Base-by-base conservation (phyloP, 495 filamentous ascomycete genomes). In the Apodospora peruviana region DNA sequence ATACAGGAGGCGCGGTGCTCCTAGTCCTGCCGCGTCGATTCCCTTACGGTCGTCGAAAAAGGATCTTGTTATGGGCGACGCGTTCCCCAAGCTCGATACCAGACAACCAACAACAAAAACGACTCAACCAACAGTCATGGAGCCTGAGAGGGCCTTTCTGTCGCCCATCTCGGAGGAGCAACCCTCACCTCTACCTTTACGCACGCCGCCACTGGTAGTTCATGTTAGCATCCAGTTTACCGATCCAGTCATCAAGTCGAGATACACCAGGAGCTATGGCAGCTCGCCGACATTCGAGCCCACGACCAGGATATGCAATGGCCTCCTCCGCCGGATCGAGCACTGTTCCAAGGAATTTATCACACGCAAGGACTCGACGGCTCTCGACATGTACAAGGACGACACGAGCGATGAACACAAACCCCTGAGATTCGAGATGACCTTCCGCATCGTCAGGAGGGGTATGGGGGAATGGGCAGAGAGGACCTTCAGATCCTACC, bases 281-380 rank as follows among this genome's bases (percentile, higher is more conserved):
- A 59, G 65, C 47, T 74, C 72, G 1, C 56, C 65, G 1, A 53
- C 43, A 2, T 67, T 76, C 24, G 51, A 61, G 23, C 64, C 70
- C 40, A 70, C 55, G 44, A 63, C 66, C 47, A 57, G 57, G 45
- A 56, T 73, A 39, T 70, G 66, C 40, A 61, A 68, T 19, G 71
- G 69, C 3, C 56, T 76, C 7, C 49, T 74, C 18, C 66, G 70
- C 29, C 70, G 72, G 36, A 67, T 74, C 29, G 69, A 74, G 53
- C 71, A 71, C 48, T 74, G 70, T 52, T 69, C 62, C 35, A 46
- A 72, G 45, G 72, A 76, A 52, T 59, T 76, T 34, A 60, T 76
- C 50, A 74, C 71, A 10, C 63, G 72, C 40, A 71, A 66, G 45
- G 72, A 76, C 57, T 70, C 70, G 5, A 60, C 47, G n/a, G 72